These are phyloP conservation scores for Byssothecium circinans DNA, from an alignment of 2,329 filamentous ascomycete species.

Conservation along the genomic window DNA sequence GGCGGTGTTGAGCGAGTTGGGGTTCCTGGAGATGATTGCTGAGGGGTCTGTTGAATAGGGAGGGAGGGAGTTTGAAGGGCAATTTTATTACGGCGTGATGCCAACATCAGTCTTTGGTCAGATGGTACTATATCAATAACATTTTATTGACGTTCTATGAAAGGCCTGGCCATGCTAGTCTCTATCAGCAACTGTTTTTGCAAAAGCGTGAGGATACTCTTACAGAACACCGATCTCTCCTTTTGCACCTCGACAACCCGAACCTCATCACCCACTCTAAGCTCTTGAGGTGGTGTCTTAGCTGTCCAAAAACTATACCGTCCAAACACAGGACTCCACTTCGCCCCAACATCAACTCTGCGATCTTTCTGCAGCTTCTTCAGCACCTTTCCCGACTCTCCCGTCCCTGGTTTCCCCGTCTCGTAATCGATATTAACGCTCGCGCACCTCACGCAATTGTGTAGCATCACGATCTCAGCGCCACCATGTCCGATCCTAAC, in stretches of 20 bases:
- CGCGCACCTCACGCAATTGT: conserved; percentile 52
- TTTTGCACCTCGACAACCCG: conserved; percentile 44
- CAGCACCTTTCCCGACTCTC: conserved; percentile 45
- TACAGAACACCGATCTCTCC: conserved; percentile 49
- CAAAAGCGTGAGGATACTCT: conserved; percentile 16
- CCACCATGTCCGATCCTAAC: conserved; percentile 39
- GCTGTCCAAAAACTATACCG: conserved; percentile 48
- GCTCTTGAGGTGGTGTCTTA: conserved; percentile 5
- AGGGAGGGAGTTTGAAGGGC: too few species aligned
- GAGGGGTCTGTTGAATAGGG: too few species aligned
- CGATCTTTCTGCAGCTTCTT: conserved; percentile 51
- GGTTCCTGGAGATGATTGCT: too few species aligned
- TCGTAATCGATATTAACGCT: conserved; percentile 53
- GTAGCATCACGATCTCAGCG: conserved; percentile 41
- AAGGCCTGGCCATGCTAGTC: neutral
- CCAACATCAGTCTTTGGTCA: too few species aligned
- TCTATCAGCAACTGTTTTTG: neutral
- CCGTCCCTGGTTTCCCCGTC: conserved; percentile 46
- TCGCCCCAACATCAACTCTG: conserved; percentile 48
- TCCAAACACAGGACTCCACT: conserved; percentile 54
- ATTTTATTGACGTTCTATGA: neutral
- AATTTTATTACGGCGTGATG: too few species aligned
- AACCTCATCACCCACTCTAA: conserved; percentile 49
- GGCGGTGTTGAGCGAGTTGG: too few species aligned
- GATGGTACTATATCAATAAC: neutral